phyloP scores from a whole-genome alignment of 768 basidiomycete genomes.

The Peribolospora baueri region DNA sequence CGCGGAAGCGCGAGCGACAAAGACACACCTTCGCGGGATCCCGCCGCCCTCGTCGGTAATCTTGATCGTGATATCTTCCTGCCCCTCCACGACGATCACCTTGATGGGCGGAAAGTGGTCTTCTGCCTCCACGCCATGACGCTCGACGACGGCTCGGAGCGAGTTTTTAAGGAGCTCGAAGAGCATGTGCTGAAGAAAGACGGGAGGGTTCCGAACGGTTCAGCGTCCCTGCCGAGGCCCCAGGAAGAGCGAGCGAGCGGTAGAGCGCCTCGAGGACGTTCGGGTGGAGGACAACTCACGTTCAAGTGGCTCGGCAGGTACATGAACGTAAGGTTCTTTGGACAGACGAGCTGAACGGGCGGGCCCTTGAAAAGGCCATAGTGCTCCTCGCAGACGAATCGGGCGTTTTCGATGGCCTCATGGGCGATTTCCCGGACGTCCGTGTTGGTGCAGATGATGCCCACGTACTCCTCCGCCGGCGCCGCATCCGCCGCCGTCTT shows the following conservation, averaged over 20 bases:
- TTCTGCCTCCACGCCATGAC: constrained; percentile 58
- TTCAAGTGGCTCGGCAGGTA: constrained; percentile 84
- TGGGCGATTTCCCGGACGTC: constrained; percentile 94
- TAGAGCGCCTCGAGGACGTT: not conserved
- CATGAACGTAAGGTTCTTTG: constrained; percentile 56
- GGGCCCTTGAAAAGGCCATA: constrained; percentile 82
- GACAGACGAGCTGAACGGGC: constrained; percentile 87
- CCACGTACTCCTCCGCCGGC: constrained; percentile 44
- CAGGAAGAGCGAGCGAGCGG: not conserved
- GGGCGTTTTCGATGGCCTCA: constrained; percentile 94
- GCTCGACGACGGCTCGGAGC: constrained; percentile 81
- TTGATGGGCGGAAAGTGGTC: constrained; percentile 69
- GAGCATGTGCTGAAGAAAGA: constrained; percentile 42
- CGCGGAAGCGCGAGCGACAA: not conserved
- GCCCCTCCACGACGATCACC: constrained; percentile 87
- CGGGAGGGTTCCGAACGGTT: not conserved
- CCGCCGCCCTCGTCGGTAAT: constrained; percentile 94
- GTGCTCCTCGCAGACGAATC: constrained; percentile 67
- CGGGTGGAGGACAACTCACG: not conserved
- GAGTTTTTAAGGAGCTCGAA: constrained; percentile 98
- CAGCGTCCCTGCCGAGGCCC: constrained; percentile 22
- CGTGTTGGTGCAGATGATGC: constrained; percentile 89
- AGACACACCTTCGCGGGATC: constrained; percentile 37
- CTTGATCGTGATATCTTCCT: constrained; percentile 96
- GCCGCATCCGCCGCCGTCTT: constrained; percentile 21